These are phyloP conservation scores for Periconia sp. DNA, from an alignment of 2,329 filamentous ascomycete genomes.

Conservation along the genomic window DNA sequence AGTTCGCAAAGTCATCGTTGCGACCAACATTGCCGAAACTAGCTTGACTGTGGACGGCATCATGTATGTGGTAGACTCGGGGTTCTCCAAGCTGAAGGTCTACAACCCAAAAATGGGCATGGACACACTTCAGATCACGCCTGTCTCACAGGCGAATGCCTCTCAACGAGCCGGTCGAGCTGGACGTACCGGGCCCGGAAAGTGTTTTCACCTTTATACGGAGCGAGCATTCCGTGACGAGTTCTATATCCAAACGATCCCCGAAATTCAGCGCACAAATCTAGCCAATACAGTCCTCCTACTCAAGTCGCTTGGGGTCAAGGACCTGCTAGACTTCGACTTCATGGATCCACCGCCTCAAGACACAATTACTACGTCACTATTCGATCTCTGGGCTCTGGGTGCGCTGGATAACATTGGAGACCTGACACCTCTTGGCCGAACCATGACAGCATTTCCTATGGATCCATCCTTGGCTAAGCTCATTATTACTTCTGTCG, in stretches of 20 bases:
- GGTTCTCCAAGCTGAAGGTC: conserved; percentile 96
- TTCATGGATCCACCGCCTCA: conserved; percentile 99
- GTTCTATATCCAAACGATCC: conserved; percentile 94
- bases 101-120: conserved; percentile 99
- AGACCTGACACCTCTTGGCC: conserved; percentile 84
- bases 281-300: conserved; percentile 93
- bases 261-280: conserved; percentile 96
- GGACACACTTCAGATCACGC: conserved; percentile 97
- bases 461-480: conserved; percentile 98
- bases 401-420: conserved; percentile 94
- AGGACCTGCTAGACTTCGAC: conserved; percentile 93
- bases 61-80: conserved; percentile 97
- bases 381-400: conserved; percentile 96
- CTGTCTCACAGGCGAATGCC: conserved; percentile 95
- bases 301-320: conserved; percentile 92
- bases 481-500: conserved; percentile 86
- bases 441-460: conserved; percentile 94
- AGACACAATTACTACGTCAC: conserved; percentile 94
- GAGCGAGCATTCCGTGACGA: conserved; percentile 96
- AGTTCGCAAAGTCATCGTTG: conserved; percentile 95
- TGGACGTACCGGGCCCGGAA: conserved; percentile 91
- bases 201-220: conserved; percentile 92
- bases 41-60: conserved; percentile 98
- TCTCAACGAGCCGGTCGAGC: conserved; percentile 93
- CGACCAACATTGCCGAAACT: conserved; percentile 98